A percentile compares a stretch with the other conserved stretches of the same genome.
phyloP scores from a whole-genome alignment of 768 basidiomycete genomes.

The Tephrocybe sp. region DNA sequence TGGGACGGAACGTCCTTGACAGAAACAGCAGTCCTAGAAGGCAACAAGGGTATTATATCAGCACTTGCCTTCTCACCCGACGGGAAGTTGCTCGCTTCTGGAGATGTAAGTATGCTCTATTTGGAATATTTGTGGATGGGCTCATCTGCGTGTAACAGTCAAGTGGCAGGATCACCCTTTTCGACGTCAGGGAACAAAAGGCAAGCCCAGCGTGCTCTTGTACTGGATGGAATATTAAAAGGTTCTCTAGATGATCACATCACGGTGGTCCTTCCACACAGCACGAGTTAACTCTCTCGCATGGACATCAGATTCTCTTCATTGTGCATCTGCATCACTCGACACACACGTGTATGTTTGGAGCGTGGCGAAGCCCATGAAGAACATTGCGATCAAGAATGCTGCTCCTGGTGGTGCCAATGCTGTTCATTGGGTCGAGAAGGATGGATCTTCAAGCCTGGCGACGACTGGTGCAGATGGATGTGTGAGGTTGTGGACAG shows the following conservation, averaged over 20 bases:
- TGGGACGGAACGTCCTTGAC: conserved; percentile 69
- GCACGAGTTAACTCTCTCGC: conserved; percentile 77
- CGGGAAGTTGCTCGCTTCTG: conserved; percentile 72
- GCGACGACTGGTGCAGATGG: conserved; percentile 81
- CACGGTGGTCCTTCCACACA: conserved; percentile 86
- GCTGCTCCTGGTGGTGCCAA: conserved; percentile 85
- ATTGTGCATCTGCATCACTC: conserved; percentile 87
- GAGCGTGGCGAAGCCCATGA: conserved; percentile 68
- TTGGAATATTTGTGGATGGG: background rate
- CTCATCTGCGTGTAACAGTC: conserved; percentile 49
- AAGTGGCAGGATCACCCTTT: conserved; percentile 77
- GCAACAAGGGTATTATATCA: conserved; percentile 69
- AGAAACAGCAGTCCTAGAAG: conserved; percentile 58
- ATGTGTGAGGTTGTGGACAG: conserved; percentile 72
- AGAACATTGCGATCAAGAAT: conserved; percentile 81
- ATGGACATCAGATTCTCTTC: conserved; percentile 72
- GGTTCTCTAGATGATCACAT: conserved; percentile 53
- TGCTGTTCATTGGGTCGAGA: conserved; percentile 75
- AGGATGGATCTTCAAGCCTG: conserved; percentile 45
- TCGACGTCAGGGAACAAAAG: conserved; percentile 66
- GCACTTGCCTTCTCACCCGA: conserved; percentile 81
- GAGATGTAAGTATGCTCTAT: conserved; percentile 65
- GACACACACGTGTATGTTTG: conserved; percentile 93
- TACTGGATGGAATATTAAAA: too few relatives aligned
- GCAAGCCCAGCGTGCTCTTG: conserved; percentile 42